Conservation (phyloP, 2,329 filamentous ascomycete species). For the Ceratocystis destructans region DNA sequence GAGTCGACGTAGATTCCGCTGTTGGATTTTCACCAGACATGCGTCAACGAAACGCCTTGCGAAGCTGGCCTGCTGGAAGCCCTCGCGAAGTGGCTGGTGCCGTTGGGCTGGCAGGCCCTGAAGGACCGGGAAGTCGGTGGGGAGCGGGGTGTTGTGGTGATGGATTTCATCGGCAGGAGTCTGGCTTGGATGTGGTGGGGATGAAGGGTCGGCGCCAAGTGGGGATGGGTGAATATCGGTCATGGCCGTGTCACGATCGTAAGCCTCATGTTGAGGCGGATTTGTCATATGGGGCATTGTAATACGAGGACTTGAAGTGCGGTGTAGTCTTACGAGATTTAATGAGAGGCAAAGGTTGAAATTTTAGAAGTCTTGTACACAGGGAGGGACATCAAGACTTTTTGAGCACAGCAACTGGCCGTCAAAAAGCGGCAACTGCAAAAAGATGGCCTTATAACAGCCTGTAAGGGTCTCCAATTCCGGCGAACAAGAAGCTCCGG, state of each 20-base stretch:
- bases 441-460: not conserved
- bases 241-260: not conserved
- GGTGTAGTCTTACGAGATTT: not conserved
- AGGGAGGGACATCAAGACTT: too few species aligned
- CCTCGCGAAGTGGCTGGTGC: conserved; percentile 1
- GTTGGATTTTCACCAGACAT: conserved; percentile 11
- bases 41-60: conserved; percentile 10
- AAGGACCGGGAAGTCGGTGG: conserved; percentile 10
- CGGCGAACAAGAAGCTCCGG: not conserved
- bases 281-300: not conserved
- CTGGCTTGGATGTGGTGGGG: not conserved
- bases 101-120: conserved; percentile 7
- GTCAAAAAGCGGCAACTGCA: not conserved
- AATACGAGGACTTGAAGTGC: not conserved
- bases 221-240: not conserved
- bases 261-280: not conserved
- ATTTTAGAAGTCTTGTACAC: not conserved
- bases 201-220: not conserved
- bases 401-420: not conserved
- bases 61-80: not conserved
- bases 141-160: not conserved
- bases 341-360: not conserved
- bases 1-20: conserved; percentile 5
- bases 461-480: not conserved
- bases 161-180: not conserved